These are phyloP conservation scores for Amniculicola lignicola DNA, from an alignment of 495 filamentous ascomycete genomes.

Conservation along the genomic window DNA sequence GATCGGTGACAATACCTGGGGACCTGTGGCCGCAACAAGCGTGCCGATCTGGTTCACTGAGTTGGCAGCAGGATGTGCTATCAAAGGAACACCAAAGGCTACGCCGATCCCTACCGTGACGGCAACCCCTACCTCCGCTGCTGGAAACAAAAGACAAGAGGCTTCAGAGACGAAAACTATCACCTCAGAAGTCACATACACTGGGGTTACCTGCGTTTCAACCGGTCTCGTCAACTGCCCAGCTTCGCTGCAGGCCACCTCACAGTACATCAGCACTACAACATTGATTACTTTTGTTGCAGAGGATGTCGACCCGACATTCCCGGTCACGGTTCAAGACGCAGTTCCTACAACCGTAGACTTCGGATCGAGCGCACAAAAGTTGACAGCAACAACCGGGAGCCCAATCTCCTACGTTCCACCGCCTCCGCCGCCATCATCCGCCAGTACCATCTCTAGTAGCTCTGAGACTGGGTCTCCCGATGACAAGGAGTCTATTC, in stretches of 20 bases:
- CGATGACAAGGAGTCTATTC: not conserved
- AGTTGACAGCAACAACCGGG: slow-evolving; percentile 5
- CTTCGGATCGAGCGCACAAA: slow-evolving; percentile 10
- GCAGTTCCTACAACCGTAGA: not conserved
- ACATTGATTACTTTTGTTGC: slow-evolving; percentile 1
- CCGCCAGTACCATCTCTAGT: too few relatives aligned
- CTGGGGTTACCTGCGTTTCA: slow-evolving; percentile 7
- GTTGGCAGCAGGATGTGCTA: slow-evolving; percentile 48
- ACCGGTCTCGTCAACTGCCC: slow-evolving; percentile 10
- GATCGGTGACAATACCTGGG: slow-evolving; percentile 48
- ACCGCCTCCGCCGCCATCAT: slow-evolving; percentile 18
- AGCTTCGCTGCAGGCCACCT: slow-evolving; percentile 10
- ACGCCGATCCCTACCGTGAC: slow-evolving; percentile 4
- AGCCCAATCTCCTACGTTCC: slow-evolving; percentile 15
- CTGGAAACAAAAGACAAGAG: not conserved
- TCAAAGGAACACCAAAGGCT: slow-evolving; percentile 11
- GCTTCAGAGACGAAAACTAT: slow-evolving; percentile 8
- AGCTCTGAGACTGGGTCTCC: not conserved
- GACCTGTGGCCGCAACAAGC: slow-evolving; percentile 46
- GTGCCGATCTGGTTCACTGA: slow-evolving; percentile 55
- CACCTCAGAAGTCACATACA: slow-evolving; percentile 5
- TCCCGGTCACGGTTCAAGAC: not conserved
- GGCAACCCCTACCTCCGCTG: slow-evolving; percentile 1
- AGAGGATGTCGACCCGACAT: not conserved
- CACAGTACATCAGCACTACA: not conserved